phyloP scores from a whole-genome alignment of 345 rosid species.

The Cardamine occulta region DNA sequence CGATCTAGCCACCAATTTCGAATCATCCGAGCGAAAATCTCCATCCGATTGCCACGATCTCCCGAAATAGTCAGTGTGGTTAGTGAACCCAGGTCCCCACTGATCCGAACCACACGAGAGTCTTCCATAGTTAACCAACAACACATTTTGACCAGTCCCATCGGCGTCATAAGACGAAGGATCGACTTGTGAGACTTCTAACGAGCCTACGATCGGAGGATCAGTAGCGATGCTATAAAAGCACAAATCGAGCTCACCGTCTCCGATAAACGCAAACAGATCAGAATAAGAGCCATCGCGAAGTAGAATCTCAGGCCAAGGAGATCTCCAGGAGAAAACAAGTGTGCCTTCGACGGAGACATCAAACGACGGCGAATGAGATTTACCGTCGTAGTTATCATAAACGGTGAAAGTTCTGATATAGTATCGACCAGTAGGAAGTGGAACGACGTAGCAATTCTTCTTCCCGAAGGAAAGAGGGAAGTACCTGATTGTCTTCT shows the following conservation, averaged over 20 bases:
- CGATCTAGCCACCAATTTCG: constrained; percentile 45
- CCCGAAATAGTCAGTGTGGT: constrained; percentile 77
- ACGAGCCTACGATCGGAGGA: constrained; percentile 86
- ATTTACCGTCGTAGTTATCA: constrained; percentile 92
- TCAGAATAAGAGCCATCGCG: constrained; percentile 95
- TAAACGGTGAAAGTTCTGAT: constrained; percentile 94
- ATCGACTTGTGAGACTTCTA: constrained; percentile 73
- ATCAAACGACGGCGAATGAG: constrained; percentile 86
- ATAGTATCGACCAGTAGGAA: constrained; percentile 81
- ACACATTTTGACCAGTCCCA: constrained; percentile 49
- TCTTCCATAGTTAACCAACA: constrained; percentile 88
- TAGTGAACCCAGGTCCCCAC: constrained; percentile 94
- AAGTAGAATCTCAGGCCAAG: constrained; percentile 66
- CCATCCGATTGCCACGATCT: constrained; percentile 91
- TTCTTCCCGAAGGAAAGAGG: constrained; percentile 92
- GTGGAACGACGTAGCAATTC: constrained; percentile 88
- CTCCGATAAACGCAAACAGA: constrained; percentile 73
- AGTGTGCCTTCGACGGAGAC: constrained; percentile 88
- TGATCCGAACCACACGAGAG: constrained; percentile 70
- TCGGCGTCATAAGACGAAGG: constrained; percentile 65
- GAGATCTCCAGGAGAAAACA: constrained; percentile 92
- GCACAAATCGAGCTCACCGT: constrained; percentile 85
- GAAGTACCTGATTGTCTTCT: constrained; percentile 83
- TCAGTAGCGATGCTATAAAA: constrained; percentile 96
- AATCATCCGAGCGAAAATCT: constrained; percentile 42